Percentiles rank a stretch among this genome's conserved stretches.
phyloP scores from a whole-genome alignment of 129 eudicot species.

The Flaveria brownii region DNA sequence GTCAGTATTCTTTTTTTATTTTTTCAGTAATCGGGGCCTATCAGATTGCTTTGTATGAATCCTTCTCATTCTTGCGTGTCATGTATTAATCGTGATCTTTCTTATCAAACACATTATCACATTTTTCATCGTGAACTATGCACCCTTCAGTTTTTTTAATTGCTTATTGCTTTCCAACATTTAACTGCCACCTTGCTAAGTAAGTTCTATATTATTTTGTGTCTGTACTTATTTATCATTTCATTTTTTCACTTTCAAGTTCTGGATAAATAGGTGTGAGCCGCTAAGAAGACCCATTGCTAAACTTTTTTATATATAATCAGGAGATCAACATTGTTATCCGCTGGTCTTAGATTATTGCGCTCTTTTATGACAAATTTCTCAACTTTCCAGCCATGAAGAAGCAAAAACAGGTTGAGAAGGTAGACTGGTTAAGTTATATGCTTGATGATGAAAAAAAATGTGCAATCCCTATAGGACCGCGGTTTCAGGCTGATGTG shows the following conservation, averaged over 20 bases:
- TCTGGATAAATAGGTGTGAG: slow-evolving; percentile 22
- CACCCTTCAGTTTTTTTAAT: not conserved
- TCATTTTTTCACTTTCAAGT: not conserved
- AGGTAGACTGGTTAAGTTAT: slow-evolving; percentile 18
- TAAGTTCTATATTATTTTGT: slow-evolving; percentile 9
- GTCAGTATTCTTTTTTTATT: too few species aligned
- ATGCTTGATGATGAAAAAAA: slow-evolving; percentile 5
- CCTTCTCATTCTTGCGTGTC: too few species aligned
- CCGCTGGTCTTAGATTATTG: not conserved
- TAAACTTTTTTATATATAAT: slow-evolving; percentile 1
- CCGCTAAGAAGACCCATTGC: not conserved
- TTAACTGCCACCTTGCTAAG: not conserved
- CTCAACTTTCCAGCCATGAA: slow-evolving; percentile 27
- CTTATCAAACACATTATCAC: not conserved
- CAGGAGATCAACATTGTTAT: slow-evolving; percentile 18
- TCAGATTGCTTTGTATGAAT: too few species aligned
- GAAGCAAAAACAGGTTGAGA: slow-evolving; percentile 27
- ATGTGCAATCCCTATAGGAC: not conserved
- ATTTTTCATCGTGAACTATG: not conserved
- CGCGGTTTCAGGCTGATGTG: slow-evolving; percentile 52
- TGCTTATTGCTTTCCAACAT: slow-evolving; percentile 9
- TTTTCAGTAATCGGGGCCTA: too few species aligned
- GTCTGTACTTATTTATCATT: not conserved
- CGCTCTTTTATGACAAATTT: not conserved
- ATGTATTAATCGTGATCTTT: not conserved